Percentiles rank a stretch among this genome's conserved stretches.
Evolutionary conservation across 768 basidiomycete species (phyloP).

Genomic region (Phlebiopsis flavidoalba): DNA sequence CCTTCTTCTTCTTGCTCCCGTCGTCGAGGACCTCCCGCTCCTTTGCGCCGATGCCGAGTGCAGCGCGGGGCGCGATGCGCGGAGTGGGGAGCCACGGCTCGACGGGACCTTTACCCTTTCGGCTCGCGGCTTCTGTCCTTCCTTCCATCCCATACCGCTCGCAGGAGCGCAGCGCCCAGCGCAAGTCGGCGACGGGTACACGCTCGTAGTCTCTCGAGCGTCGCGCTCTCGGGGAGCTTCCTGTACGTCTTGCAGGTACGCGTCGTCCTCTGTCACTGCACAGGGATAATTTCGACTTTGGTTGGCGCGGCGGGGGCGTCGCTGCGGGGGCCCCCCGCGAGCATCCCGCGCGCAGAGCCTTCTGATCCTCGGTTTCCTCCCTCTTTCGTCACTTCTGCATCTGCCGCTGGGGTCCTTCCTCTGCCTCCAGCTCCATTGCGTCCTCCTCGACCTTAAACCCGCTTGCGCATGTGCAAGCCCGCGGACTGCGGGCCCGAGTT

Average conservation of each 20-base stretch:
- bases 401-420: conserved; percentile 19
- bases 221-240: conserved; percentile 73
- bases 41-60: conserved; percentile 94
- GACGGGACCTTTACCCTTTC: conserved; percentile 49
- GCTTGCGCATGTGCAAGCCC: conserved; percentile 55
- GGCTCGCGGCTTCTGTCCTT: conserved; percentile 48
- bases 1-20: conserved; percentile 50
- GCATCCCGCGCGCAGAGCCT: conserved; percentile 74
- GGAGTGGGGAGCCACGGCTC: conserved; percentile 80
- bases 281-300: conserved; percentile 59
- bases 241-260: conserved; percentile 76
- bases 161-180: conserved; percentile 93
- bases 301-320: conserved; percentile 31
- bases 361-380: conserved; percentile 73
- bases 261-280: conserved; percentile 66
- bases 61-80: conserved; percentile 52
- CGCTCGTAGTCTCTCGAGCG: conserved; percentile 84
- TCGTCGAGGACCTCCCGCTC: conserved; percentile 71
- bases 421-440: conserved; percentile 15
- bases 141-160: conserved; percentile 78
- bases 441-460: conserved; percentile 22
- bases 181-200: conserved; percentile 89
- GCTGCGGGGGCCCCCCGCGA: conserved; percentile 47
- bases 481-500: conserved; percentile 70
- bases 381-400: conserved; percentile 29